Conservation (phyloP, 169 alveolate species). For the Plasmodium knowlesi region DNA sequence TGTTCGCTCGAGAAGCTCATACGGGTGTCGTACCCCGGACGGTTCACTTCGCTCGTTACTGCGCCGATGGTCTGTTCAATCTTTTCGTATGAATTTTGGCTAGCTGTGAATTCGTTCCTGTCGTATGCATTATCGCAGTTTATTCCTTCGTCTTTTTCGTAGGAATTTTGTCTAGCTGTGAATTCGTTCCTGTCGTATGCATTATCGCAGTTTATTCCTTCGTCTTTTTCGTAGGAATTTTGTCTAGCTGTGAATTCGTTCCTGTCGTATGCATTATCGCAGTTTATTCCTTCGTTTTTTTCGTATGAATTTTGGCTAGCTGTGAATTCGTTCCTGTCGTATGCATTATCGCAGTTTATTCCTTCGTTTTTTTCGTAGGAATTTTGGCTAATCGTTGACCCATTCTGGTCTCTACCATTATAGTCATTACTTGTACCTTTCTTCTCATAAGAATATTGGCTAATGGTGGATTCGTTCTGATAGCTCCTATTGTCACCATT, state of each 20-base stretch:
- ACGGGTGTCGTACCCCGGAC: background rate
- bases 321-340: background rate
- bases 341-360: background rate
- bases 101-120: background rate
- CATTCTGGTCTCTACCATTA: background rate
- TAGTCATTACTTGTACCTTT: background rate
- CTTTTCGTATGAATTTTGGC: background rate
- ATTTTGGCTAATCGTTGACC: background rate
- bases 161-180: background rate
- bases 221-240: background rate
- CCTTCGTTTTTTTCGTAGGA: background rate
- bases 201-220: background rate
- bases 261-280: slow-evolving; percentile 9
- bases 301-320: background rate
- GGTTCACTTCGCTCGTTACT: background rate
- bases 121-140: background rate
- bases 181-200: background rate
- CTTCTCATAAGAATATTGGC: background rate
- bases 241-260: background rate
- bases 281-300: background rate
- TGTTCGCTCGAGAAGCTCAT: background rate
- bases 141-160: background rate
- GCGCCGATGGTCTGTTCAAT: background rate
- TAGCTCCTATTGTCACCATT: background rate
- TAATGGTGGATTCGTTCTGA: background rate